Base-by-base conservation (phyloP, 2,329 filamentous ascomycete genomes). In the Arthroderma sp. region DNA sequence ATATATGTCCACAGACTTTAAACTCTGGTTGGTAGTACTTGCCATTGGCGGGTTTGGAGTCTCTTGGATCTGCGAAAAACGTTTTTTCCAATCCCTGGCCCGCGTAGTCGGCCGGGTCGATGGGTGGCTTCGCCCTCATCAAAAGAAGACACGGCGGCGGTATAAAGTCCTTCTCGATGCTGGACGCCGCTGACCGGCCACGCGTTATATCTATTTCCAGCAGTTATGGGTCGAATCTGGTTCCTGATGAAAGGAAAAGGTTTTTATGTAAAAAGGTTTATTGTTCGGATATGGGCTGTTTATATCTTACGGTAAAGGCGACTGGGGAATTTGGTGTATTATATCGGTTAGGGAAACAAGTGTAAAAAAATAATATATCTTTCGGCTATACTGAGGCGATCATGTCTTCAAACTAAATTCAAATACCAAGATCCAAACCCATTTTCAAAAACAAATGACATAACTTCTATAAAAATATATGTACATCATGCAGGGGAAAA, bases 121-220 rank as follows among this genome's bases (percentile, higher is more conserved):
- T 57, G 65, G 73, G 42, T 65, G 61, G n/a, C 44, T 86, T 40
- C 66, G 60, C 65, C 75, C 53, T 62, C 60, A 74, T 41, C 72
- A 70, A 57, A 65, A 69, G 37, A 95, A 95, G 69, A 78, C 82
- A 65, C 75, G 87, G 51, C 94, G 94, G 64, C 71, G 80, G 66
- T 95, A 95, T 60, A 96, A 96, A 67, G 55, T 85, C 15, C 80
- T 95, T 29, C 59, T 73, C 41, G 83, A 91, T 57, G 69, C 34
- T 9, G 32, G 34, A 15, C 37, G 29, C 9, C 33, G 29, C 15
- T 22, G 15, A 22, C 15, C 15, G 15, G 15, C 15, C 15, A 22
- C 15, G 15, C 15, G 15, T 22, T 22, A 3, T 22, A 22, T 22
- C 15, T 22, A 22, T 22, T 22, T 22, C 15, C 15, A 22, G 15